Conservation (phyloP, 164 flowering plant genomes). For the Vitis amurensis region DNA sequence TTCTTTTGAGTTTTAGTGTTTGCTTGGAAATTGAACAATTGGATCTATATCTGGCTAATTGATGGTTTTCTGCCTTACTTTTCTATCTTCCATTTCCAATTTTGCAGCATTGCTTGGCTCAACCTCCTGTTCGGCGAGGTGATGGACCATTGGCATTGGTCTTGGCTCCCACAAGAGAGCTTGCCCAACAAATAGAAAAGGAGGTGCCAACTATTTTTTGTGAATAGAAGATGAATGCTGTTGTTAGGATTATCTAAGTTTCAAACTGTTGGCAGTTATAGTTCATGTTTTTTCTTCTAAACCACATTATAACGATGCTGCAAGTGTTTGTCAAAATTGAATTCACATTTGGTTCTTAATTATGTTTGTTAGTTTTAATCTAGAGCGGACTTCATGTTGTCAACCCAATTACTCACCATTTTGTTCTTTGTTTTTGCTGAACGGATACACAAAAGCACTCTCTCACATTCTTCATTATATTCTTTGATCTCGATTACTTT, state of each 20-base stretch:
- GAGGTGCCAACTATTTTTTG: constrained; percentile 26
- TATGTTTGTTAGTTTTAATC: not conserved
- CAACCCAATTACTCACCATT: not conserved
- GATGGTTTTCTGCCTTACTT: not conserved
- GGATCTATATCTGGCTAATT: not conserved
- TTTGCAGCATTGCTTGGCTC: constrained; percentile 60
- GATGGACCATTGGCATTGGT: constrained; percentile 67
- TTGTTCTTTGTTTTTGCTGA: not conserved
- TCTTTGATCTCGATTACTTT: no score
- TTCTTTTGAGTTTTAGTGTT: not conserved
- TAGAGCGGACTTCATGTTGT: not conserved
- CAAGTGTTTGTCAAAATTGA: not conserved
- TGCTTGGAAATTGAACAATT: not conserved
- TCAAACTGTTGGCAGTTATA: no score
- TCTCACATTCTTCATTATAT: no score
- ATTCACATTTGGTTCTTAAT: not conserved
- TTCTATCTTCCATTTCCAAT: not conserved
- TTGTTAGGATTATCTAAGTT: not conserved
- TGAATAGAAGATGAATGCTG: not conserved
- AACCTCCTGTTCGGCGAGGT: constrained; percentile 51
- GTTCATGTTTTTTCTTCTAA: not conserved
- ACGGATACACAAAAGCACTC: no score
- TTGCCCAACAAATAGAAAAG: constrained; percentile 63
- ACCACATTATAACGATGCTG: not conserved
- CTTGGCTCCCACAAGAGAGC: constrained; percentile 74